Evolutionary conservation across 495 filamentous ascomycete species (phyloP).

Genomic region (Trichocladium antarcticum): DNA sequence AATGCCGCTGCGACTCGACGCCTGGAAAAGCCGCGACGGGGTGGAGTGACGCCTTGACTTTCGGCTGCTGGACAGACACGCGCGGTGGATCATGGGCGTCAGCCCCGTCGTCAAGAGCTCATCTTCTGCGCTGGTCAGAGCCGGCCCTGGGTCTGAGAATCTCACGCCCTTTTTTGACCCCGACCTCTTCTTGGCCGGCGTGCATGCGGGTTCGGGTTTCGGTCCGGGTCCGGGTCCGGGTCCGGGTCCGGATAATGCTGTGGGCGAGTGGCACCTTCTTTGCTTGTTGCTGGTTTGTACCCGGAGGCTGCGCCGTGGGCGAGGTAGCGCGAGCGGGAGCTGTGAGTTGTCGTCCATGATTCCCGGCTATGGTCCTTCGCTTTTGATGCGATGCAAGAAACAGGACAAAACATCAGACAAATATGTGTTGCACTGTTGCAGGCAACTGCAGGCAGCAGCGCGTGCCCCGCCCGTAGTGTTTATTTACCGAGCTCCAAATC

Average conservation of each 20-base stretch:
- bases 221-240: background rate
- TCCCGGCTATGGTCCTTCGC: too few species aligned
- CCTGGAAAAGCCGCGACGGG: slow-evolving; percentile 15
- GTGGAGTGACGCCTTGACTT: slow-evolving; percentile 38
- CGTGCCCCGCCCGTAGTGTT: too few species aligned
- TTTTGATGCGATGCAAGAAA: too few species aligned
- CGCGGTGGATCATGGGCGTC: slow-evolving; percentile 53
- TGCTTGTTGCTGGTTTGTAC: background rate
- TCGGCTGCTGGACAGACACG: slow-evolving; percentile 39
- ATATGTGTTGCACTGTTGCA: too few species aligned
- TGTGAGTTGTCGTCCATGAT: slow-evolving; percentile 13
- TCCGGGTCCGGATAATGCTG: background rate
- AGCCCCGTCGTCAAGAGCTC: slow-evolving; percentile 49
- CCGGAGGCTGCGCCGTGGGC: slow-evolving; percentile 14
- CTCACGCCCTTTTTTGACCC: slow-evolving; percentile 50
- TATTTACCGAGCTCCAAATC: too few species aligned
- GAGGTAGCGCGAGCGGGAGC: slow-evolving; percentile 23
- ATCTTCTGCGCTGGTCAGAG: slow-evolving; percentile 8
- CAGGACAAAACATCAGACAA: too few species aligned
- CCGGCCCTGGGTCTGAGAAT: slow-evolving; percentile 60
- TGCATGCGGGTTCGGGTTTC: background rate
- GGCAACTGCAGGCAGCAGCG: too few species aligned
- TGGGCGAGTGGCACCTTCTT: background rate
- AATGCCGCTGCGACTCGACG: slow-evolving; percentile 25
- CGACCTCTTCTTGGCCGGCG: slow-evolving; percentile 13